Base-by-base conservation (phyloP, 108 stramenopile species). In the Nitzschia inconspicua region DNA sequence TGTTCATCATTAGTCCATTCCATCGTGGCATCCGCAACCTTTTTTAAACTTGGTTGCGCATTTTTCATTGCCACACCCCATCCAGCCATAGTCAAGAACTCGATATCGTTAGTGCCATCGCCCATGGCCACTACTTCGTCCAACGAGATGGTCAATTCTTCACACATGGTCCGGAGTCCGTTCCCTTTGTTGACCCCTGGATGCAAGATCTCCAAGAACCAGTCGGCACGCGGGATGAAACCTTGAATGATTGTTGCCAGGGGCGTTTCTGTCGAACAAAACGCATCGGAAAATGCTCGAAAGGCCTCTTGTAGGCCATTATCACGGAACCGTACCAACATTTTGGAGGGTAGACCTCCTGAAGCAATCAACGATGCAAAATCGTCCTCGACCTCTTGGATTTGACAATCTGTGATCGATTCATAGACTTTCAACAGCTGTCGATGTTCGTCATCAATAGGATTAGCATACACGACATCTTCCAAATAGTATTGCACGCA, bases 41-140 rank as follows among this genome's bases (percentile, higher is more conserved):
- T 32, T 53, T 87, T 85, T 31, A 74, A 31, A 26, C 23, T 35
- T 7, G 68, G 66, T 34, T 79, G 47, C 20, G 75, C 85, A 68
- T 91, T 91, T 47, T 82, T 79, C 85, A 91, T 86, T 0, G 84
- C 85, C 27, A 84, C 47, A 8, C 89, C 89, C 51, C 52, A 44
- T 14, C 89, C 85, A 19, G 81, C 82, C 37, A 70, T 49, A 50
- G 71, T 47, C 4, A 91, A 14, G 37, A 91, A 79, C 47, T 91
- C 85, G 9, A 77, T 27, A 65, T 91, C 89, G 55, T 91, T 91
- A 51, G 82, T 74, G 9, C 86, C 89, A 66, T 91, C 89, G 3
- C 89, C 89, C 60, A 91, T 84, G 0, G 89, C 81, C 40, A 84
- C 51, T 30, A 60, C 49, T 28, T 85, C 55, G n/a, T 72, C 72